phyloP scores from a whole-genome alignment of 192 early-diverging fungal species.

The Phlyctochytrium bullatum region DNA sequence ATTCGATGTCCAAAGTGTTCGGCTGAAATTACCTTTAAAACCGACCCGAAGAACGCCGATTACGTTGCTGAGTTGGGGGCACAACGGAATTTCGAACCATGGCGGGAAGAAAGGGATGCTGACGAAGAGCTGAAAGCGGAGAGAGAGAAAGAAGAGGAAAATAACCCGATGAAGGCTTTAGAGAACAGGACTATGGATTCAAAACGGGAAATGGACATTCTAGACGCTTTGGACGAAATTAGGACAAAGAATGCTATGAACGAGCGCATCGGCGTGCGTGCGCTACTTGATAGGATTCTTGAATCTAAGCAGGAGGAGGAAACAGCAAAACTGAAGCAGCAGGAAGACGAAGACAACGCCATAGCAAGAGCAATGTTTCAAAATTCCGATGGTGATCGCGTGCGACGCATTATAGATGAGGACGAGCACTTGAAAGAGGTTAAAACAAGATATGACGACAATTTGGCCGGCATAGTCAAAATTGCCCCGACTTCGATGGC shows the following conservation, averaged over 20 bases:
- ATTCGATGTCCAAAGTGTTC: conserved; percentile 91
- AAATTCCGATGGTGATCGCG: conserved; percentile 60
- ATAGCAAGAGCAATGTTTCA: conserved; percentile 64
- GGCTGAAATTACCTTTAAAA: conserved; percentile 97
- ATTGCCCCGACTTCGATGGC: neutral
- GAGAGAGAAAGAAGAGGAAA: conserved; percentile 78
- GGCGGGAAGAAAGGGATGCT: conserved; percentile 67
- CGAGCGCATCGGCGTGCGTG: conserved; percentile 73
- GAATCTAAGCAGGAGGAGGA: conserved; percentile 26
- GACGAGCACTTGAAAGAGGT: conserved; percentile 10
- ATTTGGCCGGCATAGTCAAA: neutral
- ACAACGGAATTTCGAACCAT: conserved; percentile 91
- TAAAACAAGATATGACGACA: neutral
- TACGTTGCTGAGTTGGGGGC: conserved; percentile 94
- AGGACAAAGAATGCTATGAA: conserved; percentile 78
- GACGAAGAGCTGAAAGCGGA: conserved; percentile 55
- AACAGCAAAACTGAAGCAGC: conserved; percentile 22
- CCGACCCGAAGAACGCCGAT: conserved; percentile 92
- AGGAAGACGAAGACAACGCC: conserved; percentile 65
- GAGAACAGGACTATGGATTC: conserved; percentile 93
- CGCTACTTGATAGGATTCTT: conserved; percentile 54
- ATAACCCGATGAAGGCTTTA: conserved; percentile 91
- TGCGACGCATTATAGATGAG: conserved; percentile 57
- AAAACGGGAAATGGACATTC: conserved; percentile 95
- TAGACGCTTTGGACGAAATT: conserved; percentile 96